Evolutionary conservation across 805 yeast species (phyloP).

Genomic region (Cyberlindnera americana): DNA sequence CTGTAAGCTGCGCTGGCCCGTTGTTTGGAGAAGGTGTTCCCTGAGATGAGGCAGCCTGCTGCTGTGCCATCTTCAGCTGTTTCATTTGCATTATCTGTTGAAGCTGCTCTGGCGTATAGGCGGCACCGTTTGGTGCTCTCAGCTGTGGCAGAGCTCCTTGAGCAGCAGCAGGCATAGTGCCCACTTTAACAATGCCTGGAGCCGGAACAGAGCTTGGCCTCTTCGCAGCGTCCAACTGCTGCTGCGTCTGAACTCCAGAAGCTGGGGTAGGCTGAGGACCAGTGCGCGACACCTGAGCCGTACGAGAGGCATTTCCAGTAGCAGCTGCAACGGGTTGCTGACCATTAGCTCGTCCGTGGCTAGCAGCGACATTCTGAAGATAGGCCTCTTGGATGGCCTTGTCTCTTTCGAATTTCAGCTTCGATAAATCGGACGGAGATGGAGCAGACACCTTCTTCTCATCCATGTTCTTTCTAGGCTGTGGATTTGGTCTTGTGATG

Average conservation of each 20-base stretch:
- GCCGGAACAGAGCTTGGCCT: constrained; percentile 21
- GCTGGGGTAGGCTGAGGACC: constrained; percentile 7
- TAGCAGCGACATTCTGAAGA: constrained; percentile 29
- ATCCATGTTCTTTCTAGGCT: constrained; percentile 38
- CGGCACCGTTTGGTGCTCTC: constrained; percentile 46
- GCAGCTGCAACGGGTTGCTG: neutral
- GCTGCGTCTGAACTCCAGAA: constrained; percentile 1
- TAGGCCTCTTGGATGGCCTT: constrained; percentile 77
- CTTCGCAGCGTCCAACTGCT: constrained; percentile 5
- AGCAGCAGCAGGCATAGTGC: constrained; percentile 1
- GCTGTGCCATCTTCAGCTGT: constrained; percentile 22
- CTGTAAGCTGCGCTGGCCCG: constrained; percentile 10
- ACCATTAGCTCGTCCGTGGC: constrained; percentile 5
- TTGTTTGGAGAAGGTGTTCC: constrained; percentile 20
- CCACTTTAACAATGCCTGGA: constrained; percentile 7
- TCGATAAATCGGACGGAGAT: constrained; percentile 81
- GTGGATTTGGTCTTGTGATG: constrained; percentile 56
- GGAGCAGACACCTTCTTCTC: constrained; percentile 52
- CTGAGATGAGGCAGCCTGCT: constrained; percentile 16
- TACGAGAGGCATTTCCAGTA: constrained; percentile 30
- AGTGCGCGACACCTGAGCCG: constrained; percentile 1
- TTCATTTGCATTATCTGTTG: constrained; percentile 50
- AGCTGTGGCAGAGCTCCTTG: constrained; percentile 9
- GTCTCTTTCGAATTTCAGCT: constrained; percentile 81
- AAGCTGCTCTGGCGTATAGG: constrained; percentile 57